Percentiles rank a stretch among this genome's conserved stretches.
These are phyloP conservation scores for Murraya koenigii DNA, from an alignment of 345 rosid species.

Conservation along the genomic window DNA sequence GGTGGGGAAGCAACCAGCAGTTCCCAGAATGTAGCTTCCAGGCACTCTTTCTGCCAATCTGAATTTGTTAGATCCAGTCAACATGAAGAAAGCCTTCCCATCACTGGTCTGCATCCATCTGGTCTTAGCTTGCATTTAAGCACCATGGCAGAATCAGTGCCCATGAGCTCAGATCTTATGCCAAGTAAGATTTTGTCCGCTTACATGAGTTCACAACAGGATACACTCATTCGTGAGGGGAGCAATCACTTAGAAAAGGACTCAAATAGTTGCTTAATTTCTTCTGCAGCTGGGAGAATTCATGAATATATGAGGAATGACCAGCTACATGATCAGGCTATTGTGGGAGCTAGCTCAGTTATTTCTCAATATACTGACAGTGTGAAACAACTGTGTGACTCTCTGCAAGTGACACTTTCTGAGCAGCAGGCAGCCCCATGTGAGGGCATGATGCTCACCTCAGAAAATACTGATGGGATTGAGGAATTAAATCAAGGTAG, in stretches of 20 bases:
- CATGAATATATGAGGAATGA: background rate
- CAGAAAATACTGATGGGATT: constrained; percentile 15
- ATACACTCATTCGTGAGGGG: constrained; percentile 1
- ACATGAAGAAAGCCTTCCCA: constrained; percentile 8
- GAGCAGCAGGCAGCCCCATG: constrained; percentile 16
- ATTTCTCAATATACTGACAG: background rate
- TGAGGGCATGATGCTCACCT: constrained; percentile 14
- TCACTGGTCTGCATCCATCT: constrained; percentile 5
- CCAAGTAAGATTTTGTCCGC: constrained; percentile 6
- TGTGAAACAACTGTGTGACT: constrained; percentile 9
- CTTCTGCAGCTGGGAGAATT: constrained; percentile 4
- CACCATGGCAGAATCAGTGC: background rate
- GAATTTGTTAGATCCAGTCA: constrained; percentile 3
- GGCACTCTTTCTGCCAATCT: constrained; percentile 10
- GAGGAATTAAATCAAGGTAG: constrained; percentile 23
- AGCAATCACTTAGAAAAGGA: constrained; percentile 6
- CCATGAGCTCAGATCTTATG: constrained; percentile 14
- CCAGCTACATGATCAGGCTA: constrained; percentile 12
- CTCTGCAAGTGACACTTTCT: constrained; percentile 6
- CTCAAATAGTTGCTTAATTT: constrained; percentile 1
- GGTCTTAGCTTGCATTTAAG: constrained; percentile 20
- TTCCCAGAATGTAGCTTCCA: constrained; percentile 1
- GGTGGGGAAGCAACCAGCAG: background rate
- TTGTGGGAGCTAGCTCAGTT: background rate
- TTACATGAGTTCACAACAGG: constrained; percentile 14